These are phyloP conservation scores for Spinacia oleracea DNA, from an alignment of 179 eudicot genomes.

Conservation along the genomic window DNA sequence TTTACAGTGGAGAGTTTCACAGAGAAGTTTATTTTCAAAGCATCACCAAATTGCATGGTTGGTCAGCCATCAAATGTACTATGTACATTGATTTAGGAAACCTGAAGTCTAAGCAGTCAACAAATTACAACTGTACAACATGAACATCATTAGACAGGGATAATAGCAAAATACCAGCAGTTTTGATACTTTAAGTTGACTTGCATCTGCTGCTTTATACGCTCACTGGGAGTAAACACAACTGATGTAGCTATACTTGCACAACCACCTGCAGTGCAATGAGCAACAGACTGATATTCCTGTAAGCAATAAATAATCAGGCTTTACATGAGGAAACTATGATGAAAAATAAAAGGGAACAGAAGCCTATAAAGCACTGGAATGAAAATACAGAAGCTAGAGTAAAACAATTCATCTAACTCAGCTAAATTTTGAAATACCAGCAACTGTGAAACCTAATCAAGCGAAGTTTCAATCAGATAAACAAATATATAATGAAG, in stretches of 20 bases:
- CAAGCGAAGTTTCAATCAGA: neutral
- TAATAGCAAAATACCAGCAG: slow-evolving; percentile 63
- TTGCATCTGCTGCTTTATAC: slow-evolving; percentile 99
- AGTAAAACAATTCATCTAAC: slow-evolving; percentile 3
- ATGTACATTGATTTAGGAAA: neutral
- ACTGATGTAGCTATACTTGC: slow-evolving; percentile 98
- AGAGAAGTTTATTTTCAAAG: neutral
- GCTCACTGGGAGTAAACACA: slow-evolving; percentile 94
- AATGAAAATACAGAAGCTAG: neutral
- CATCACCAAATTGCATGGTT: slow-evolving; percentile 8
- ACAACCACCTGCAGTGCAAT: slow-evolving; percentile 92
- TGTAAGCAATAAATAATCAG: slow-evolving; percentile 32
- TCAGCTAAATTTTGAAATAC: neutral
- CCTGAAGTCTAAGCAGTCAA: slow-evolving; percentile 7
- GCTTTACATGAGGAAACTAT: slow-evolving; percentile 19
- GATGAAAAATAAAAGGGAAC: slow-evolving; percentile 10
- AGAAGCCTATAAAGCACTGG: neutral
- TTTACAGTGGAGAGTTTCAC: neutral
- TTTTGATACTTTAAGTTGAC: slow-evolving; percentile 76
- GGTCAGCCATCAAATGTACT: slow-evolving; percentile 9
- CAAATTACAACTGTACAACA: neutral
- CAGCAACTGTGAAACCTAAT: neutral
- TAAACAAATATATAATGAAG: neutral
- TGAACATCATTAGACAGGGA: slow-evolving; percentile 10
- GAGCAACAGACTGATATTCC: slow-evolving; percentile 89